These are phyloP conservation scores for Margaritispora aquatica DNA, from an alignment of 495 filamentous ascomycete species.

Conservation along the genomic window DNA sequence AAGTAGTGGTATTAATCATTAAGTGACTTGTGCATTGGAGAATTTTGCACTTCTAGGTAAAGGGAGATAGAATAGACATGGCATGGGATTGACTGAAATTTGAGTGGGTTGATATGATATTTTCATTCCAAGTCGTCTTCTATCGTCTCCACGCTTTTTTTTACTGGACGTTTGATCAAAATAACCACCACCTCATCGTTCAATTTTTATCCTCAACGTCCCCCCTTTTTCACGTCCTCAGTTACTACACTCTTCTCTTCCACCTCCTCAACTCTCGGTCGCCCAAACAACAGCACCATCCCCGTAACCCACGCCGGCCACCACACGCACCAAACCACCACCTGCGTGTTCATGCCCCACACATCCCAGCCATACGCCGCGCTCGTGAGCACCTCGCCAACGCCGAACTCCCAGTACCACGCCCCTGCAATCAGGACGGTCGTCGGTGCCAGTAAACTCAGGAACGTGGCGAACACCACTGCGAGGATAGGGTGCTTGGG, in stretches of 20 bases:
- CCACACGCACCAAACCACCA: constrained; percentile 97
- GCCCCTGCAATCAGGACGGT: constrained; percentile 50
- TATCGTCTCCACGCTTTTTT: too few relatives aligned
- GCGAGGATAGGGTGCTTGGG: constrained; percentile 26
- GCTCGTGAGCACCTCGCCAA: constrained; percentile 57
- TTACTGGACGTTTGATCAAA: too few relatives aligned
- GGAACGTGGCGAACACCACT: constrained; percentile 25
- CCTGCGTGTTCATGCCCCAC: constrained; percentile 81
- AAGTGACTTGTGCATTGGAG: too few relatives aligned
- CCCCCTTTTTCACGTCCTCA: neutral
- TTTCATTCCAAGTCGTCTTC: too few relatives aligned
- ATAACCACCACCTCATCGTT: too few relatives aligned
- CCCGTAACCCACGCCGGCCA: constrained; percentile 91
- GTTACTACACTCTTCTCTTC: neutral
- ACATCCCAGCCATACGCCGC: constrained; percentile 89
- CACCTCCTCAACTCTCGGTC: constrained; percentile 8
- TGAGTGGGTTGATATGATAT: too few relatives aligned
- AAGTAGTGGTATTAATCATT: too few relatives aligned
- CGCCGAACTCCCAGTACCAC: constrained; percentile 39
- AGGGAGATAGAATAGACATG: too few relatives aligned
- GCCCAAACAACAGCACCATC: constrained; percentile 34
- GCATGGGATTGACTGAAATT: too few relatives aligned
- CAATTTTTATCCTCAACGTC: neutral
- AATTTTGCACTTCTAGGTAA: too few relatives aligned
- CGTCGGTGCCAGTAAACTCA: constrained; percentile 61